phyloP scores from a whole-genome alignment of 106 monocot genomes.

The Posidonia australis region DNA sequence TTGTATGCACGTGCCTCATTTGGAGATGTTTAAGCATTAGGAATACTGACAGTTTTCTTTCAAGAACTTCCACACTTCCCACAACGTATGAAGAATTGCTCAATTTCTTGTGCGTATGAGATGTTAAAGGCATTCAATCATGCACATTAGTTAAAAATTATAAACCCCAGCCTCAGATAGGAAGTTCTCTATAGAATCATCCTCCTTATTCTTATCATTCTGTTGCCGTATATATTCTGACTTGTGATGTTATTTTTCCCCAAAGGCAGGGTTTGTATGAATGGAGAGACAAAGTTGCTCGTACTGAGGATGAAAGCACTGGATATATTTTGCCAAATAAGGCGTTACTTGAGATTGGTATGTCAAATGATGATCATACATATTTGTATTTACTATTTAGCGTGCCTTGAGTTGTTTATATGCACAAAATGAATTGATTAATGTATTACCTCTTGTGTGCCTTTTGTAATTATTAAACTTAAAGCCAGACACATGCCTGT shows the following conservation, averaged over 20 bases:
- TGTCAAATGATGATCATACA: background rate
- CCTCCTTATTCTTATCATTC: too few relatives aligned
- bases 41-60: too few relatives aligned
- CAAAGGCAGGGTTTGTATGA: slow-evolving; percentile 44
- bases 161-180: too few relatives aligned
- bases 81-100: too few relatives aligned
- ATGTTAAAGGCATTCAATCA: too few relatives aligned
- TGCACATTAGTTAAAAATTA: too few relatives aligned
- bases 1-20: too few relatives aligned
- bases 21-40: too few relatives aligned
- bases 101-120: too few relatives aligned
- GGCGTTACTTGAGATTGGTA: slow-evolving; percentile 74
- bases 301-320: slow-evolving; percentile 85
- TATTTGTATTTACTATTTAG: background rate
- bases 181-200: too few relatives aligned
- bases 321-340: slow-evolving; percentile 85
- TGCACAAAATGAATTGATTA: too few relatives aligned
- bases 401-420: background rate
- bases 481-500: slow-evolving; percentile 83
- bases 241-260: background rate
- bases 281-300: slow-evolving; percentile 81
- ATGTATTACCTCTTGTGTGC: background rate
- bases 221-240: background rate
- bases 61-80: too few relatives aligned
- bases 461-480: slow-evolving; percentile 1